Base-by-base conservation (phyloP, 2,329 filamentous ascomycete genomes). In the Fusarium secorum region DNA sequence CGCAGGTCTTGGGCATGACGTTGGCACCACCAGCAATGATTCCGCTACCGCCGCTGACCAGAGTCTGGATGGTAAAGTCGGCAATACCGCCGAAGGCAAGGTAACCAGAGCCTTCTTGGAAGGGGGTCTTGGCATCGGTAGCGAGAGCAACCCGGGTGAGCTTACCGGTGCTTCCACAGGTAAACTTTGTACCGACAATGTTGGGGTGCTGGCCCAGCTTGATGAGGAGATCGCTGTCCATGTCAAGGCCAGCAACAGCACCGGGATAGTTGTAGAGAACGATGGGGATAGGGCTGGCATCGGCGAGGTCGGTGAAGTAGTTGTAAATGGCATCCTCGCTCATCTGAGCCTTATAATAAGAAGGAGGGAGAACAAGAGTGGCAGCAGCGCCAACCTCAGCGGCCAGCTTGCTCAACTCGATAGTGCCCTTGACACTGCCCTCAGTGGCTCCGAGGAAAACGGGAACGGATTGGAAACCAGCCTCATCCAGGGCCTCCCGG, bases 241-340 rank as follows among this genome's bases (percentile, higher is more conserved):
- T 91, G 80, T 97, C 94, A 77, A 97, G 92, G 54, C 94, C 94
- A 10, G 93, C 88, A 10, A 96, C 94, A 53, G 93, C 94, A 55
- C 93, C 93, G 2, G 94, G 94, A 83, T 96, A 97, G 85, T 97
- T 97, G 88, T 97, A 97, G 51, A 97, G 84, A 71, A 97, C 88
- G 59, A 97, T 80, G n/a, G 93, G 93, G 13, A 96, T 83, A 9
- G 93, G 91, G 54, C 90, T 93, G 41, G 81, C 85, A 79, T 95
- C 91, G 51, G 94, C 94, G 9, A 97, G 92, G 60, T 87, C 86
- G 60, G 85, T 87, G 83, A 91, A 95, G 84, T 92, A 95, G 74
- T 91, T 87, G 77, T 90, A 87, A 64, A 97, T 85, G 66, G 92
- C 87, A 54, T 89, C 86, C 74, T 95, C 91, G 78, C 93, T 91